Conservation (phyloP, 129 eudicot species). For the Centaurea solstitialis region DNA sequence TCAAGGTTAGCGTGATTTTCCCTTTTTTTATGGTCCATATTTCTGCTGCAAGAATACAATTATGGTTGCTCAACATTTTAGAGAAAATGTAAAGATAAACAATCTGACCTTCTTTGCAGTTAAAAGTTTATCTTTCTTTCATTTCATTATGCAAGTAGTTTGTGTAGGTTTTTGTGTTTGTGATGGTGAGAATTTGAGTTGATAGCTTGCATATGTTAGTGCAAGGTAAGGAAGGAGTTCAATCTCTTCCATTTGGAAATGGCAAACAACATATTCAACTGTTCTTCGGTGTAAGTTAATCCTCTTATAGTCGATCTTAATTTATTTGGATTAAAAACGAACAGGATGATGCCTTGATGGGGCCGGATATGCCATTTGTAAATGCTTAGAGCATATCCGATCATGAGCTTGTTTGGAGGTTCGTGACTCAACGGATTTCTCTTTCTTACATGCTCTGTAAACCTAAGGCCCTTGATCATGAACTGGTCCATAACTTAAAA, state of each 20-base stretch:
- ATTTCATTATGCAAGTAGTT: neutral
- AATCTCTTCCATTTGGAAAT: neutral
- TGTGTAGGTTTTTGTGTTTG: neutral
- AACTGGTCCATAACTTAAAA: no score
- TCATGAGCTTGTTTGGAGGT: no score
- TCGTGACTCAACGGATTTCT: no score
- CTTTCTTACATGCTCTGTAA: no score
- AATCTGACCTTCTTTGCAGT: conserved; percentile 32
- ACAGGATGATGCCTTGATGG: neutral
- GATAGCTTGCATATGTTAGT: neutral
- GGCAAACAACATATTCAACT: neutral
- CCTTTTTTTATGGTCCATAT: conserved; percentile 8
- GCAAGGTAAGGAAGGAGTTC: neutral
- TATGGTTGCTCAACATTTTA: conserved; percentile 24
- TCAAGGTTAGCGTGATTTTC: conserved; percentile 19
- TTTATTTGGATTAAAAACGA: neutral
- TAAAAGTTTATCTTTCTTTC: neutral
- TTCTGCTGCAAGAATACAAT: conserved; percentile 20
- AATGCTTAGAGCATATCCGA: no score
- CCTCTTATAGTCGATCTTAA: neutral
- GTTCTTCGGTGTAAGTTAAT: neutral
- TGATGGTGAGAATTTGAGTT: neutral
- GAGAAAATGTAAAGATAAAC: conserved; percentile 30
- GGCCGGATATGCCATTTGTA: neutral
- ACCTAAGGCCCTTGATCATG: no score